Percentiles rank a stretch among this genome's conserved stretches.
Conservation (phyloP, 1,284 basidiomycete species). For the Neotropicomus parvogracilis region DNA sequence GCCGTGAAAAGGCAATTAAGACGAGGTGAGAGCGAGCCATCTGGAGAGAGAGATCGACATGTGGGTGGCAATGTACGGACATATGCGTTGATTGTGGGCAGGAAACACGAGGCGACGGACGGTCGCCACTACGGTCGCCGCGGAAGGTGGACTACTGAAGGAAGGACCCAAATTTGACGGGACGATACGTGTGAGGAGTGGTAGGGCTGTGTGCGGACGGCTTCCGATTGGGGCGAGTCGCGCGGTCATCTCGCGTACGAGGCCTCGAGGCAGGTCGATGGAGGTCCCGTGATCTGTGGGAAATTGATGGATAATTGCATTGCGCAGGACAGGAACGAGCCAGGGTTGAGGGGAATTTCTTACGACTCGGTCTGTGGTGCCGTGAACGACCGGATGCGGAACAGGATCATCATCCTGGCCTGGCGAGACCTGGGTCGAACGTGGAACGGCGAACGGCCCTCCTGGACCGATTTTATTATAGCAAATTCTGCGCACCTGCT, state of each 20-base stretch:
- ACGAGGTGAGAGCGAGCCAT: slow-evolving; percentile 3
- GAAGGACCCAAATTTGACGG: too few species aligned
- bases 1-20: slow-evolving; percentile 15
- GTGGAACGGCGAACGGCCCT: slow-evolving; percentile 19
- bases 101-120: slow-evolving; percentile 17
- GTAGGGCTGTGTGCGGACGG: background rate
- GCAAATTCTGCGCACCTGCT: slow-evolving; percentile 6
- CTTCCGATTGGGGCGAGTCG: slow-evolving; percentile 16
- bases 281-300: slow-evolving; percentile 25
- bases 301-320: slow-evolving; percentile 20
- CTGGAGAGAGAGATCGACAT: slow-evolving; percentile 23
- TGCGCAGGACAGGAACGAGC: slow-evolving; percentile 28
- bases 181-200: too few species aligned
- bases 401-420: slow-evolving; percentile 19
- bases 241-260: slow-evolving; percentile 31
- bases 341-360: slow-evolving; percentile 28
- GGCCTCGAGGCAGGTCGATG: slow-evolving; percentile 28
- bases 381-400: slow-evolving; percentile 19
- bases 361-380: too few species aligned
- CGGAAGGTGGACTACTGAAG: background rate
- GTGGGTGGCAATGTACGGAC: slow-evolving; percentile 18
- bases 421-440: slow-evolving; percentile 11
- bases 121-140: slow-evolving; percentile 11
- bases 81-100: slow-evolving; percentile 17
- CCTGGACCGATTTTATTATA: slow-evolving; percentile 20